These are phyloP conservation scores for Mortierella sp. DNA, from an alignment of 371 early-diverging fungal genomes.

Conservation along the genomic window DNA sequence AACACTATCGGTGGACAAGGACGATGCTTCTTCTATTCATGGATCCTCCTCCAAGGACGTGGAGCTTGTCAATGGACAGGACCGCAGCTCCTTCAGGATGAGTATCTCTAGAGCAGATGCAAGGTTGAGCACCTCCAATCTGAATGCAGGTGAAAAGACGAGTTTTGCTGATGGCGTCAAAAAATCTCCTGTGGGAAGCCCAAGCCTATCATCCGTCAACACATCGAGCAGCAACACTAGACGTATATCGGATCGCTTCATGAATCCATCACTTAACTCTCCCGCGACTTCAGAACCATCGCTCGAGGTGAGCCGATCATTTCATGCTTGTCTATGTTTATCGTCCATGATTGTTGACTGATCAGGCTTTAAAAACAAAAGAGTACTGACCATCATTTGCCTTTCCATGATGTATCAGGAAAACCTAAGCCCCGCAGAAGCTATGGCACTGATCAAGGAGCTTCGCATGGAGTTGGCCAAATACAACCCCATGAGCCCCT, in stretches of 20 bases:
- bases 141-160: constrained; percentile 14
- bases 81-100: constrained; percentile 24
- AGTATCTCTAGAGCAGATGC: constrained; percentile 29
- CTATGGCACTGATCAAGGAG: constrained; percentile 24
- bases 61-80: constrained; percentile 23
- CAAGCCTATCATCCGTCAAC: constrained; percentile 3
- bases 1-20: constrained; percentile 9
- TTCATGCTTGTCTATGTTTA: too few species aligned
- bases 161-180: constrained; percentile 9
- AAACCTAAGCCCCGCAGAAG: constrained; percentile 20
- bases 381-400: not conserved
- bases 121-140: constrained; percentile 31
- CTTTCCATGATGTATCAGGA: constrained; percentile 4
- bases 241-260: constrained; percentile 16
- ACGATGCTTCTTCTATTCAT: constrained; percentile 1
- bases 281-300: constrained; percentile 12
- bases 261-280: constrained; percentile 13
- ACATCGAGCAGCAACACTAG: not conserved
- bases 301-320: constrained; percentile 6
- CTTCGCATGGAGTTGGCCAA: constrained; percentile 40
- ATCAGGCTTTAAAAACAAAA: too few species aligned
- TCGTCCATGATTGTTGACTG: too few species aligned
- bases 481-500: constrained; percentile 33
- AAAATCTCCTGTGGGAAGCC: constrained; percentile 8
- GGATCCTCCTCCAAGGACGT: constrained; percentile 17